A percentile compares a stretch with the other conserved stretches of the same genome.
Evolutionary conservation across 2,329 filamentous ascomycete species (phyloP).

Genomic region (Colletotrichum magnum): DNA sequence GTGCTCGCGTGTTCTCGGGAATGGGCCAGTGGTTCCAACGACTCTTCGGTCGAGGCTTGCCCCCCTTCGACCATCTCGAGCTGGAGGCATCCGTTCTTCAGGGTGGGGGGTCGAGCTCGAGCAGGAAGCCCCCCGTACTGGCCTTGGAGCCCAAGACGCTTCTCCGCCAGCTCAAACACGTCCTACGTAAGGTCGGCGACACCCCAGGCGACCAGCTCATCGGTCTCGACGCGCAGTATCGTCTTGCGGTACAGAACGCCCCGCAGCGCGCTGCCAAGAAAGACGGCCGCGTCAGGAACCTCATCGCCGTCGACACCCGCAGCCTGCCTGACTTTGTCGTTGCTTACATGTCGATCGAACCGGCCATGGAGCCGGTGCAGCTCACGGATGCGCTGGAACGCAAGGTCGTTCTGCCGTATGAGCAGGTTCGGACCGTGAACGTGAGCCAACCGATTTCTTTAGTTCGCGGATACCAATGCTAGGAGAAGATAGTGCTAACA

Average conservation of each 20-base stretch:
- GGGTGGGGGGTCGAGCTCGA: neutral
- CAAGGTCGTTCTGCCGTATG: slow-evolving; percentile 25
- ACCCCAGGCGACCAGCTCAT: slow-evolving; percentile 16
- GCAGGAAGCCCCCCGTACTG: neutral
- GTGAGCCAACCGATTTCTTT: neutral
- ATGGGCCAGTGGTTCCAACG: slow-evolving; percentile 26
- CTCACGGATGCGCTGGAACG: slow-evolving; percentile 27
- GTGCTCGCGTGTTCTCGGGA: slow-evolving; percentile 9
- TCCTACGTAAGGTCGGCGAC: slow-evolving; percentile 1
- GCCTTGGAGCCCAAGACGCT: slow-evolving; percentile 26
- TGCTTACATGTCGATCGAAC: slow-evolving; percentile 32
- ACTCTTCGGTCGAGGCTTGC: slow-evolving; percentile 20
- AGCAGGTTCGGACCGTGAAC: slow-evolving; percentile 26
- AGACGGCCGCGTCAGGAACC: slow-evolving; percentile 24
- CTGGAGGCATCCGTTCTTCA: slow-evolving; percentile 30
- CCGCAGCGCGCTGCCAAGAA: slow-evolving; percentile 23
- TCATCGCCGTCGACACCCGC: slow-evolving; percentile 22
- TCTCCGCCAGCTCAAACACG: slow-evolving; percentile 25
- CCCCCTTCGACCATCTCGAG: slow-evolving; percentile 19
- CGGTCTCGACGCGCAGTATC: slow-evolving; percentile 3
- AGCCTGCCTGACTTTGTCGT: slow-evolving; percentile 16
- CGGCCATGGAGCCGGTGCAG: slow-evolving; percentile 21
- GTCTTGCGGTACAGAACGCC: slow-evolving; percentile 11
- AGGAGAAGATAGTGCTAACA: neutral
- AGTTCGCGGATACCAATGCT: neutral